Evolutionary conservation across 2,329 filamentous ascomycete species (phyloP).

Genomic region (Colletotrichum abscissum): DNA sequence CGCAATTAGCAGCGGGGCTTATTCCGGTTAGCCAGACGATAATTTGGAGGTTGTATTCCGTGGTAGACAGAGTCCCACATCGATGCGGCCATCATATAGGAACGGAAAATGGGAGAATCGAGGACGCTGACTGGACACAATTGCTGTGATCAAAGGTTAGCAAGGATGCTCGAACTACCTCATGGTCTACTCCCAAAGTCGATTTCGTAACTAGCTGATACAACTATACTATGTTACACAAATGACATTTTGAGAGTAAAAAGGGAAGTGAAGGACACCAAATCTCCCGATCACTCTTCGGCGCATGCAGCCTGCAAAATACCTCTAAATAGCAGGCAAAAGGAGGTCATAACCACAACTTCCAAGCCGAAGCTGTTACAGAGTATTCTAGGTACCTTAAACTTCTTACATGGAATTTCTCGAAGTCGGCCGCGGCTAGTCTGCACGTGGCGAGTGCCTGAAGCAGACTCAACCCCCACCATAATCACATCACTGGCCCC

Average conservation of each 20-base stretch:
- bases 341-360: not conserved
- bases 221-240: not conserved
- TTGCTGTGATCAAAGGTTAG: too few relatives aligned
- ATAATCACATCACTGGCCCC: conserved; percentile 19
- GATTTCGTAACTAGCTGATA: not conserved
- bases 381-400: not conserved
- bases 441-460: not conserved
- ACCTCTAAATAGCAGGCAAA: not conserved
- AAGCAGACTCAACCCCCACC: not conserved
- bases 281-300: not conserved
- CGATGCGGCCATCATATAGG: not conserved
- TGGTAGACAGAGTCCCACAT: not conserved
- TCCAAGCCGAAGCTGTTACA: not conserved
- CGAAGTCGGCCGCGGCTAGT: not conserved
- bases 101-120: not conserved
- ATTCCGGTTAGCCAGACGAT: too few relatives aligned
- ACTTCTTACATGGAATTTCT: not conserved
- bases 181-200: not conserved
- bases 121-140: not conserved
- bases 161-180: not conserved
- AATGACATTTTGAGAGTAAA: not conserved
- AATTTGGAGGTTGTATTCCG: not conserved
- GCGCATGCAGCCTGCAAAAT: not conserved
- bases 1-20: not conserved
- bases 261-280: not conserved